Evolutionary conservation across 1,284 basidiomycete genomes (phyloP).

Genomic region (Malassezia obtusa): DNA sequence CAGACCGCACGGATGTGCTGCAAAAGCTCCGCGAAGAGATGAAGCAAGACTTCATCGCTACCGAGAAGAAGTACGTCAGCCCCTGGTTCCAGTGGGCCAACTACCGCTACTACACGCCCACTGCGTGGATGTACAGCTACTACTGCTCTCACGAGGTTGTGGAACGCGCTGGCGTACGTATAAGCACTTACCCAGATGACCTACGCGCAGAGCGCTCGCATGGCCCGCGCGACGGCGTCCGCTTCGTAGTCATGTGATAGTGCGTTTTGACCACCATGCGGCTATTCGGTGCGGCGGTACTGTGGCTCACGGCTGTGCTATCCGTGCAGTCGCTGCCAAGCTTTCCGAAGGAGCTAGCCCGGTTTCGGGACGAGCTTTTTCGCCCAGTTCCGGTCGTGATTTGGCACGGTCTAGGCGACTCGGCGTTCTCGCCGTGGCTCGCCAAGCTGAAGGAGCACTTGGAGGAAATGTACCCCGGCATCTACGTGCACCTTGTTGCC

Average conservation of each 20-base stretch:
- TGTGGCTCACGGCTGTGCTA: not conserved
- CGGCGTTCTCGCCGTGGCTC: slow-evolving; percentile 51
- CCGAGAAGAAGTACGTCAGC: slow-evolving; percentile 1
- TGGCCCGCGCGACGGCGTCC: not conserved
- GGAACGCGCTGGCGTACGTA: slow-evolving; percentile 10
- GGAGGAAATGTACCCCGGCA: slow-evolving; percentile 64
- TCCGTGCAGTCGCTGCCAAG: not conserved
- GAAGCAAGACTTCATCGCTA: slow-evolving; percentile 26
- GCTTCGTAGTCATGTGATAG: slow-evolving; percentile 2
- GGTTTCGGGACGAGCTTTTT: not conserved
- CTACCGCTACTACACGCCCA: slow-evolving; percentile 12
- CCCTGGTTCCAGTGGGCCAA: slow-evolving; percentile 6
- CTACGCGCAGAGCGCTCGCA: not conserved
- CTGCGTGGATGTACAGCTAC: slow-evolving; percentile 4
- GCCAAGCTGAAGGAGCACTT: slow-evolving; percentile 62
- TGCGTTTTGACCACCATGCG: not conserved
- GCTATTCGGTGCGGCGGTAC: not conserved
- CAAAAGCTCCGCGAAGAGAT: slow-evolving; percentile 62
- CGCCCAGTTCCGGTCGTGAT: slow-evolving; percentile 57
- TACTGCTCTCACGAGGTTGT: slow-evolving; percentile 6
- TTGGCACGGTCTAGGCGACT: slow-evolving; percentile 85
- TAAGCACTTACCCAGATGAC: not conserved
- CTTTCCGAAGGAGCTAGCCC: not conserved
- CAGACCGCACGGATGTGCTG: slow-evolving; percentile 70
- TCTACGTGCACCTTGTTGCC: slow-evolving; percentile 69